Conservation (phyloP, 31 red algal genomes). For the Asparagopsis taxiformis region DNA sequence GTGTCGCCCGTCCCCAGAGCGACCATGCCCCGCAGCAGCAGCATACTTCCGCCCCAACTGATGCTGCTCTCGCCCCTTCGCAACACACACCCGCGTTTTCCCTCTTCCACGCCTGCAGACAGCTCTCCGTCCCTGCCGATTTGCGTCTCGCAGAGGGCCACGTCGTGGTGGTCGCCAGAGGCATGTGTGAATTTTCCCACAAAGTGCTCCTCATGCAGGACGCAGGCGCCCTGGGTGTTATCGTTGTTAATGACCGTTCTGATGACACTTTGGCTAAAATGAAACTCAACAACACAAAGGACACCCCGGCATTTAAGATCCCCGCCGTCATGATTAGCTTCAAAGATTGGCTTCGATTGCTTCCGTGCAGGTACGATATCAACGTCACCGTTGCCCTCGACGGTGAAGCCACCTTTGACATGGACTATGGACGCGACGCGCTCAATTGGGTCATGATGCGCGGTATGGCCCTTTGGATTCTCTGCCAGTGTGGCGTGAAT, state of each 20-base stretch:
- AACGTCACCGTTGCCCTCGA: conserved; percentile 58
- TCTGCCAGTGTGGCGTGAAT: conserved; percentile 92
- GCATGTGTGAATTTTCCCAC: conserved; percentile 78
- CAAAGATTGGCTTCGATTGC: conserved; percentile 64
- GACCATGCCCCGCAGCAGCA: not conserved
- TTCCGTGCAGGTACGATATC: conserved; percentile 54
- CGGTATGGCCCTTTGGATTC: conserved; percentile 94
- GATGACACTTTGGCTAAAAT: conserved; percentile 77
- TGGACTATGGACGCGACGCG: conserved; percentile 79
- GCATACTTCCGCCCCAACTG: not conserved
- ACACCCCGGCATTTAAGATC: conserved; percentile 43
- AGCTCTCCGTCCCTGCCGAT: conserved; percentile 51
- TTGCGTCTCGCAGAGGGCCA: conserved; percentile 28
- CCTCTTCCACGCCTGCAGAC: conserved; percentile 51
- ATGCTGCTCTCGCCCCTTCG: not conserved
- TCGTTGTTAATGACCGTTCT: conserved; percentile 75
- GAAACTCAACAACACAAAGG: conserved; percentile 60
- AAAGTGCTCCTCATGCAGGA: conserved; percentile 77
- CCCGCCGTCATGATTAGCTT: conserved; percentile 82
- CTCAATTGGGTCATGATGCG: conserved; percentile 94
- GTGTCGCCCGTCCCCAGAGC: too few relatives aligned
- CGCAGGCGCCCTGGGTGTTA: conserved; percentile 78
- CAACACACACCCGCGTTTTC: too few relatives aligned
- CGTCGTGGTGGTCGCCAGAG: conserved; percentile 64
- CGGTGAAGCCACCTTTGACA: conserved; percentile 65